Conservation (phyloP, 495 filamentous ascomycete genomes). For the Astrothelium macrocarpum region DNA sequence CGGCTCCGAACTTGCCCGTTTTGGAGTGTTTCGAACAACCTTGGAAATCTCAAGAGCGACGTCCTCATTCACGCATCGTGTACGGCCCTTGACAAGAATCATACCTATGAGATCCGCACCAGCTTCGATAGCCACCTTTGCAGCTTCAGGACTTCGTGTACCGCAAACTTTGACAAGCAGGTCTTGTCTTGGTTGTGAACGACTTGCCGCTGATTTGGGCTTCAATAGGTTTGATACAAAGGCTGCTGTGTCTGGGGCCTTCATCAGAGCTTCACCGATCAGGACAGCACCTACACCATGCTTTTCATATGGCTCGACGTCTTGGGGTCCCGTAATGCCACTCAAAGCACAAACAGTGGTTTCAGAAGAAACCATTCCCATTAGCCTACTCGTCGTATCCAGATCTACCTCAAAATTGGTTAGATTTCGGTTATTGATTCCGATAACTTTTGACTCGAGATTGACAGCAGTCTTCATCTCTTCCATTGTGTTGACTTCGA, state of each 20-base stretch:
- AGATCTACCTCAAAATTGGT: conserved; percentile 95
- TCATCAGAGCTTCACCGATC: conserved; percentile 94
- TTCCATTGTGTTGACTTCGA: conserved; percentile 88
- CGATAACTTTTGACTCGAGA: conserved; percentile 87
- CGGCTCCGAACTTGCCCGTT: conserved; percentile 6
- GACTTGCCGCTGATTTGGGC: conserved; percentile 1
- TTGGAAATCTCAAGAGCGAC: conserved; percentile 71
- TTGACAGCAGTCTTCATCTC: conserved; percentile 85
- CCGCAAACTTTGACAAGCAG: conserved; percentile 91
- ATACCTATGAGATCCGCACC: conserved; percentile 91
- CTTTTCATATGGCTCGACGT: conserved; percentile 77
- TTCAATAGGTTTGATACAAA: conserved; percentile 73
- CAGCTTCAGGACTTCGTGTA: conserved; percentile 76
- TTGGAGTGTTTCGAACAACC: conserved; percentile 52
- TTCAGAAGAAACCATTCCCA: conserved; percentile 69
- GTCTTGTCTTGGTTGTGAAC: conserved; percentile 11
- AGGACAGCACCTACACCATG: conserved; percentile 89
- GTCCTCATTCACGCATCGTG: conserved; percentile 65
- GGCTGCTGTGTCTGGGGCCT: conserved; percentile 61
- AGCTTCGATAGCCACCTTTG: conserved; percentile 67
- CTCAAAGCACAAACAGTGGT: conserved; percentile 93
- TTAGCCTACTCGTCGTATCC: conserved; percentile 82
- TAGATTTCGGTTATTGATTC: conserved; percentile 94
- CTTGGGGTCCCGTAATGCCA: conserved; percentile 83
- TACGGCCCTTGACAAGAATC: conserved; percentile 74